A percentile compares a stretch with the other conserved stretches of the same genome.
phyloP scores from a whole-genome alignment of 2,329 filamentous ascomycete genomes.

The Coniochaeta ligniaria region DNA sequence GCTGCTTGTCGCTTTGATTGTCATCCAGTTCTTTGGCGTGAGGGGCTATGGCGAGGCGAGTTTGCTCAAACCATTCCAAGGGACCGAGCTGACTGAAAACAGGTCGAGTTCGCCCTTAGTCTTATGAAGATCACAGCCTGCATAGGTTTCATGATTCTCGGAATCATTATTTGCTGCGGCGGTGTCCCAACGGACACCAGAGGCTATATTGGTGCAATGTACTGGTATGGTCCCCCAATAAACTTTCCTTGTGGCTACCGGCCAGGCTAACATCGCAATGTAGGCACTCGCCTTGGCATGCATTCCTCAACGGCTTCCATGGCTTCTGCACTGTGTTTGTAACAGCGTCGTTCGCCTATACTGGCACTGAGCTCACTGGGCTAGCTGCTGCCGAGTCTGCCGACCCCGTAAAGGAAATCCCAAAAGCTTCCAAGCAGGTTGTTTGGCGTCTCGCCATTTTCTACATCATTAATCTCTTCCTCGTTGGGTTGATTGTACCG shows the following conservation, averaged over 20 bases:
- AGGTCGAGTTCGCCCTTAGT: conserved; percentile 45
- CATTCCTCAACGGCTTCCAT: conserved; percentile 37
- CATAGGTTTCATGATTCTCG: conserved; percentile 55
- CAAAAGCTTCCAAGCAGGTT: conserved; percentile 37
- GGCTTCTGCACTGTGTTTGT: conserved; percentile 38
- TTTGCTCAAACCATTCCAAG: neutral
- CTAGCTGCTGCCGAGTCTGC: conserved; percentile 36
- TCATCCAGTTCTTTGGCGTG: conserved; percentile 45
- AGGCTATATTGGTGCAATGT: conserved; percentile 50
- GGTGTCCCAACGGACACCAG: conserved; percentile 36
- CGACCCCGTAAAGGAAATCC: conserved; percentile 35
- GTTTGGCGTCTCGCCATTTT: conserved; percentile 41
- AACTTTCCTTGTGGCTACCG: conserved; percentile 10
- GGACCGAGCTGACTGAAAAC: conserved; percentile 3
- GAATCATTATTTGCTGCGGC: conserved; percentile 47
- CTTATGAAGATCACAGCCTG: conserved; percentile 48
- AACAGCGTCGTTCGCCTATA: conserved; percentile 36
- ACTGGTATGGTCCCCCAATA: conserved; percentile 48
- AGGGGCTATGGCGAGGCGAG: conserved; percentile 39
- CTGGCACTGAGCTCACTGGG: conserved; percentile 37
- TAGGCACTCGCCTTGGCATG: conserved; percentile 17
- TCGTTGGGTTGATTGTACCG: conserved; percentile 34
- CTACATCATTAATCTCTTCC: conserved; percentile 35
- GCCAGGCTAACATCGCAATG: neutral
- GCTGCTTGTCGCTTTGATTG: conserved; percentile 36